Evolutionary conservation across 169 alveolate species (phyloP).

Genomic region (Plasmodium cynomolgi): DNA sequence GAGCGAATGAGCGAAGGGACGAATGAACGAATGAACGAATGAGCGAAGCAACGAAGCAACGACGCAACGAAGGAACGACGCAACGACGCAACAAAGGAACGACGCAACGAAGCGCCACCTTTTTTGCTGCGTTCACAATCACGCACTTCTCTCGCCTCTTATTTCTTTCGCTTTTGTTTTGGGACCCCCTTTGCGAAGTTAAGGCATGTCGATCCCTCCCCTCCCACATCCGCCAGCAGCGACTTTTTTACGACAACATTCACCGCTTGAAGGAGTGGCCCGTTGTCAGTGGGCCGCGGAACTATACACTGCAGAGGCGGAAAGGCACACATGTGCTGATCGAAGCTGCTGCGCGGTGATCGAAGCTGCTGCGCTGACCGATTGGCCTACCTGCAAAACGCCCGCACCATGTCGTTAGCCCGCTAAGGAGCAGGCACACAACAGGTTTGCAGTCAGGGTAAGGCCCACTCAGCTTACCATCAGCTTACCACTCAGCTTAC

Average conservation of each 20-base stretch:
- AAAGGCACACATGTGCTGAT: background rate
- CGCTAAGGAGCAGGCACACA: background rate
- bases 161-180: too few relatives aligned
- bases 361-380: too few relatives aligned
- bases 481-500: background rate
- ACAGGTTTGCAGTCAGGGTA: background rate
- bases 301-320: background rate
- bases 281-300: background rate
- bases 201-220: background rate
- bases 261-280: background rate
- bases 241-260: background rate
- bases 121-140: background rate
- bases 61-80: background rate
- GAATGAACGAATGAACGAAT: background rate
- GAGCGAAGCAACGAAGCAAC: too few relatives aligned
- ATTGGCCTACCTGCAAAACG: background rate
- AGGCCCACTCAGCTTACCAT: background rate
- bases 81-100: too few relatives aligned
- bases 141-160: background rate
- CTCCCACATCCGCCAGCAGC: background rate
- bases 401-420: background rate
- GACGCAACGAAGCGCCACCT: background rate
- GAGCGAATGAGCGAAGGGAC: too few relatives aligned
- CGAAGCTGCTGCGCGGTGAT: too few relatives aligned
- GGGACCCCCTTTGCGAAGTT: background rate